These are phyloP conservation scores for Prosopis cineraria DNA, from an alignment of 306 rosid genomes.

Conservation along the genomic window DNA sequence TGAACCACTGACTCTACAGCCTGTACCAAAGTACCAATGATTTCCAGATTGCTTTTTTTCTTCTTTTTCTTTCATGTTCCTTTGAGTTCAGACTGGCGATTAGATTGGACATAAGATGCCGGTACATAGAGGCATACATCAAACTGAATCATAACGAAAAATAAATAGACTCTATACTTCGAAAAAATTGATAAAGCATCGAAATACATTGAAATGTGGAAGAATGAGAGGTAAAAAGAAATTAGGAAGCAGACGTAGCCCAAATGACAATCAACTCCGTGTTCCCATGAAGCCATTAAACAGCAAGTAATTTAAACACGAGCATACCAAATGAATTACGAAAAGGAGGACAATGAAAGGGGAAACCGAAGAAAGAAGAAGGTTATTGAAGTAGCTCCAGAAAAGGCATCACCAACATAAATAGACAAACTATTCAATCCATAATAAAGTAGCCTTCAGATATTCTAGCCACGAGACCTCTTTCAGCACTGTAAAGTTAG, in stretches of 20 bases:
- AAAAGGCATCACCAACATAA: slow-evolving; percentile 6
- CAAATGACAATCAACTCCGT: neutral
- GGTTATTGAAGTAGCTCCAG: neutral
- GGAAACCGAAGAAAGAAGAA: neutral
- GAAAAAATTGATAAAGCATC: neutral
- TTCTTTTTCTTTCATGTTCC: too few species aligned
- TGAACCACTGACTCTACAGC: too few species aligned
- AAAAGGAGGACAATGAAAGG: neutral
- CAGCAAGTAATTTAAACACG: neutral
- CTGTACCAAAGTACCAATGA: too few species aligned
- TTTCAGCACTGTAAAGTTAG: neutral
- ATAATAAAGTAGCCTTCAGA: neutral
- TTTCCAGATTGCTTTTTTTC: too few species aligned
- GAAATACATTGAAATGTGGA: neutral
- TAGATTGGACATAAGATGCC: too few species aligned
- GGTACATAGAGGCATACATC: too few species aligned
- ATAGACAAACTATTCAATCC: neutral
- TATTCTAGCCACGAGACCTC: neutral
- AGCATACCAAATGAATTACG: neutral
- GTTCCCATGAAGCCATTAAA: neutral
- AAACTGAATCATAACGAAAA: too few species aligned
- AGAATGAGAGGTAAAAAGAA: neutral
- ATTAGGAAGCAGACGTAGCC: neutral
- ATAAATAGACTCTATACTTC: neutral
- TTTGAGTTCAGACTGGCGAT: too few species aligned